These are phyloP conservation scores for Pontederia paniculata DNA, from an alignment of 176 grass and related monocot species.

Conservation along the genomic window DNA sequence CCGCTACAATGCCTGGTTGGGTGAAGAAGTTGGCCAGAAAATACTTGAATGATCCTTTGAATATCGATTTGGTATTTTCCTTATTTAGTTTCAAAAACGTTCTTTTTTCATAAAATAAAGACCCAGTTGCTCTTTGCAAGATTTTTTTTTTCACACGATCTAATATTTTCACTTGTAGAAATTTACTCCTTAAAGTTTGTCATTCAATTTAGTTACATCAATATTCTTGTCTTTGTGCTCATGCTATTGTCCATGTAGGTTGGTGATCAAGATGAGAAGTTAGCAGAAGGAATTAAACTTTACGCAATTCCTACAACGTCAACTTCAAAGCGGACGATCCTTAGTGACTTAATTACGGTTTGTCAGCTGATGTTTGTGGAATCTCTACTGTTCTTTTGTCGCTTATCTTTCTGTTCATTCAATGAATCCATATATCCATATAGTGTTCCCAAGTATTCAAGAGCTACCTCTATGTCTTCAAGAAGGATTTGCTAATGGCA, in stretches of 20 bases:
- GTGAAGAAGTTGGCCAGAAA: conserved; percentile 83
- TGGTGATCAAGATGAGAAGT: conserved; percentile 82
- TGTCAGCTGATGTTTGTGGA: conserved; percentile 13
- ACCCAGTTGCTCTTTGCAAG: not conserved
- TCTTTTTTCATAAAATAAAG: not conserved
- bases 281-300: conserved; percentile 97
- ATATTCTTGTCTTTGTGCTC: conserved; percentile 1
- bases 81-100: not conserved
- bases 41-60: conserved; percentile 80
- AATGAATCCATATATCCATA: not conserved
- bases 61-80: conserved; percentile 73
- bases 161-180: too few species aligned
- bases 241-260: conserved; percentile 40
- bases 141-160: too few species aligned
- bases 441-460: too few species aligned
- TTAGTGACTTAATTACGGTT: conserved; percentile 93
- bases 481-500: too few species aligned
- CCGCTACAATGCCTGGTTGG: conserved; percentile 96
- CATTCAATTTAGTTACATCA: not conserved
- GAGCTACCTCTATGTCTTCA: too few species aligned
- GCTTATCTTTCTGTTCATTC: not conserved
- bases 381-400: not conserved
- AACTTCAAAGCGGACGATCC: conserved; percentile 85
- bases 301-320: conserved; percentile 61
- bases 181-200: too few species aligned